Base-by-base conservation (phyloP, 2,329 filamentous ascomycete species). In the Aspergillus fructus region DNA sequence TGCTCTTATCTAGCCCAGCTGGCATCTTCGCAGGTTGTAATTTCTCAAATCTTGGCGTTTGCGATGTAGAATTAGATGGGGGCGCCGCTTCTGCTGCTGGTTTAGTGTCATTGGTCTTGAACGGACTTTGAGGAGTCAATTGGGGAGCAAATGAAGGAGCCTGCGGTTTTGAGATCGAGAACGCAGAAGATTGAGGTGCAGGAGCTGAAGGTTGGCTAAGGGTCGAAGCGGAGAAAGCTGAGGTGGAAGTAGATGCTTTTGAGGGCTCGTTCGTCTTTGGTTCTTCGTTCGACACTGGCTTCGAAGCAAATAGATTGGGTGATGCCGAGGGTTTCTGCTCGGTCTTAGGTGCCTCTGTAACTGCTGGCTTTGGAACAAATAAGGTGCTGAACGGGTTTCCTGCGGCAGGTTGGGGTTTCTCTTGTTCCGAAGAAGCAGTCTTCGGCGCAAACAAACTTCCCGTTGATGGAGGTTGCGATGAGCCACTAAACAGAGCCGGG, bases 391-490 rank as follows among this genome's bases (percentile, higher is more conserved):
- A 68, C 24, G 64, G 66, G 27, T 63, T 68, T n/a, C n/a, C 43
- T 39, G 24, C 53, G 9, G 60, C 34, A 9, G 62, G 37, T 37
- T 64, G 55, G 4, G 64, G 33, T 37, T 62, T 57, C 7, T 61
- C 58, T 42, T 63, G 50, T 24, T 60, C 59, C 11, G 62, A 42
- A 8, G 59, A 46, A 3, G 61, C 43, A 42, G 61, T 56, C 34
- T 70, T 65, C 1, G 62, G 63, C 24, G 60, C 61, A 55, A 71
- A 66, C 9, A 68, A 43, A 41, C 61, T 70, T 53, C 59, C 62
- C 5, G 64, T 53, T 15, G 62, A 56, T 7, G 63, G 51, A n/a
- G 64, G 48, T 49, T 66, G 65, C 41, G 64, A 64, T 9, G 62
- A 45, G 3, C 52, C 56, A 53, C 40, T 57, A 11, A 62, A 53